These are phyloP conservation scores for Talaromyces islandicus DNA, from an alignment of 2,329 filamentous ascomycete species.

Conservation along the genomic window DNA sequence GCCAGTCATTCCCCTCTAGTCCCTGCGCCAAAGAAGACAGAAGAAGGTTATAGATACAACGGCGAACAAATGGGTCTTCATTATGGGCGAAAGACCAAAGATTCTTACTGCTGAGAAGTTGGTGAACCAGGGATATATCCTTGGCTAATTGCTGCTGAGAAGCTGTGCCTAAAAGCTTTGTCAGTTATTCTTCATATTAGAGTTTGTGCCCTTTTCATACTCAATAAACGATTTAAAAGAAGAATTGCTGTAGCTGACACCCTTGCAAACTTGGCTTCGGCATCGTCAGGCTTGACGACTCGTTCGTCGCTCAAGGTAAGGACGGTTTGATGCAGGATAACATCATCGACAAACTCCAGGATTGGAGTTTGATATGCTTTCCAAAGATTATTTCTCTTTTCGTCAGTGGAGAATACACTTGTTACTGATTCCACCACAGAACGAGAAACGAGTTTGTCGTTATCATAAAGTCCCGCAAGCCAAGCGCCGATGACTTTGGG, in stretches of 20 bases:
- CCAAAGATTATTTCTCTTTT: conserved; percentile 73
- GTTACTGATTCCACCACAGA: conserved; percentile 73
- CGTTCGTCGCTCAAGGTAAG: conserved; percentile 85
- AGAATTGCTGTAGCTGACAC: conserved; percentile 60
- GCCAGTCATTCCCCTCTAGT: conserved; percentile 52
- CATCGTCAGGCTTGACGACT: conserved; percentile 75
- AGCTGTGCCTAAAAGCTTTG: conserved; percentile 23
- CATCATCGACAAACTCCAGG: conserved; percentile 73
- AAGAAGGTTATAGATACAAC: conserved; percentile 52
- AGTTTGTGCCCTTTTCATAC: conserved; percentile 19
- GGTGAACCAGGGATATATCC: conserved; percentile 56
- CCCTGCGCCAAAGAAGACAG: conserved; percentile 46
- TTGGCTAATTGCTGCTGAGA: conserved; percentile 51
- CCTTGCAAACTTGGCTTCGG: conserved; percentile 75
- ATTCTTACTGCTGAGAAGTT: conserved; percentile 57
- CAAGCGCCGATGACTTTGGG: conserved; percentile 78
- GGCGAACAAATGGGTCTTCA: conserved; percentile 52
- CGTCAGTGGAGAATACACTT: conserved; percentile 69
- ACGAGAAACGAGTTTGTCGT: conserved; percentile 67
- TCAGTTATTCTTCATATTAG: conserved; percentile 10
- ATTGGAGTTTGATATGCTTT: conserved; percentile 75
- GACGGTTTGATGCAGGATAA: conserved; percentile 69
- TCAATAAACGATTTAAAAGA: conserved; percentile 50
- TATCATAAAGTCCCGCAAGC: conserved; percentile 84
- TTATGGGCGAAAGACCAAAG: conserved; percentile 56